phyloP scores from a whole-genome alignment of 305 asterid genomes.

The Plantago lanceolata region DNA sequence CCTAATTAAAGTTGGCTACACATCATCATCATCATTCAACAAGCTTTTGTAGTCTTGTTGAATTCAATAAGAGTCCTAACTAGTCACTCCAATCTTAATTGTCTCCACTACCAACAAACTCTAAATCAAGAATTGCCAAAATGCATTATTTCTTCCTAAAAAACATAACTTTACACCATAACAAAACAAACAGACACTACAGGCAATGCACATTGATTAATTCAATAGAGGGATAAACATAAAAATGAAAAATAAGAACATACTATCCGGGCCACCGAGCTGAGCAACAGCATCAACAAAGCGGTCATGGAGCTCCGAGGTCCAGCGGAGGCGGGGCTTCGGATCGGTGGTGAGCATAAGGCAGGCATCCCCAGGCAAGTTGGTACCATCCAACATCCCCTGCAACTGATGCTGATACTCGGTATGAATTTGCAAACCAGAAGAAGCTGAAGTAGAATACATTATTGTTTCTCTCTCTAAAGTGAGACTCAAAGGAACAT shows the following conservation, averaged over 20 bases:
- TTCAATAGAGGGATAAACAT: neutral
- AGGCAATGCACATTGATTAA: neutral
- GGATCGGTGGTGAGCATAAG: conserved; percentile 73
- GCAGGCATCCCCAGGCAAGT: conserved; percentile 71
- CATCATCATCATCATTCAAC: too few relatives aligned
- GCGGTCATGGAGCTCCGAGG: conserved; percentile 83
- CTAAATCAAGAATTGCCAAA: neutral
- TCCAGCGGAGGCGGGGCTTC: conserved; percentile 90
- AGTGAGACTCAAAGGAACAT: neutral
- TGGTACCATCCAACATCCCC: conserved; percentile 51
- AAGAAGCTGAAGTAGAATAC: conserved; percentile 36
- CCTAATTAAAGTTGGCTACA: too few relatives aligned
- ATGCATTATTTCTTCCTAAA: neutral
- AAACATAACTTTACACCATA: neutral
- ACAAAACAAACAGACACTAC: neutral
- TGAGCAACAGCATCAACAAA: conserved; percentile 81
- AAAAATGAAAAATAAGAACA: conserved; percentile 22
- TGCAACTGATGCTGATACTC: conserved; percentile 28
- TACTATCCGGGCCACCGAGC: conserved; percentile 92
- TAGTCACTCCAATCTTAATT: too few relatives aligned
- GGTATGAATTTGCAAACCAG: conserved; percentile 40
- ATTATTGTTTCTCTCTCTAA: conserved; percentile 22
- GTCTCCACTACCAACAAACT: too few relatives aligned
- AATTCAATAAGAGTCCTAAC: too few relatives aligned
- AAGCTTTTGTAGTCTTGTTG: too few relatives aligned